Conservation (phyloP, 805 yeast genomes). For the Lipomyces lipofer region DNA sequence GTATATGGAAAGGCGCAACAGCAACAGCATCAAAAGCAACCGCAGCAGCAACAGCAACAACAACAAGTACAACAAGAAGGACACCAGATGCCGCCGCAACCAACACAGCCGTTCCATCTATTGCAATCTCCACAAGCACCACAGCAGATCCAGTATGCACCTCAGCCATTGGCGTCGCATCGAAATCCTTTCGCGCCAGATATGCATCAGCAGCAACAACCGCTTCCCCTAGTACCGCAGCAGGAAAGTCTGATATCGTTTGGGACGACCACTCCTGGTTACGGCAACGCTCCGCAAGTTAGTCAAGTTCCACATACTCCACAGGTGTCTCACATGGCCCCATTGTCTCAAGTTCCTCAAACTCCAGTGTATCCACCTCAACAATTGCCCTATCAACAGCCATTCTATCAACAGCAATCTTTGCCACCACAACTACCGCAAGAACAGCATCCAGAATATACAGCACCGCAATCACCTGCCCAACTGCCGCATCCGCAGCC, state of each 20-base stretch:
- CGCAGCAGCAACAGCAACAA: constrained; percentile 1
- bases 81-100: background rate
- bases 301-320: constrained; percentile 4
- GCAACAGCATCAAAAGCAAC: constrained; percentile 8
- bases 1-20: constrained; percentile 43
- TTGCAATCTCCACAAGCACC: constrained; percentile 2
- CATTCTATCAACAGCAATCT: background rate
- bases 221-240: background rate
- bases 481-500: background rate
- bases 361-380: background rate
- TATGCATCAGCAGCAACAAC: constrained; percentile 1
- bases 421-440: too few relatives aligned
- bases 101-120: background rate
- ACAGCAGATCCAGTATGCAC: background rate
- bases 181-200: background rate
- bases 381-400: background rate
- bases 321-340: background rate
- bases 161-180: background rate
- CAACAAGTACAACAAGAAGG: background rate
- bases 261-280: background rate
- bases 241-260: background rate
- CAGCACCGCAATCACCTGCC: too few relatives aligned
- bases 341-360: constrained; percentile 5
- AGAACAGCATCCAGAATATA: background rate
- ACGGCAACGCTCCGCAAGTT: background rate